Evolutionary conservation across 106 monocot species (phyloP).

Genomic region (Gastrodia elata): DNA sequence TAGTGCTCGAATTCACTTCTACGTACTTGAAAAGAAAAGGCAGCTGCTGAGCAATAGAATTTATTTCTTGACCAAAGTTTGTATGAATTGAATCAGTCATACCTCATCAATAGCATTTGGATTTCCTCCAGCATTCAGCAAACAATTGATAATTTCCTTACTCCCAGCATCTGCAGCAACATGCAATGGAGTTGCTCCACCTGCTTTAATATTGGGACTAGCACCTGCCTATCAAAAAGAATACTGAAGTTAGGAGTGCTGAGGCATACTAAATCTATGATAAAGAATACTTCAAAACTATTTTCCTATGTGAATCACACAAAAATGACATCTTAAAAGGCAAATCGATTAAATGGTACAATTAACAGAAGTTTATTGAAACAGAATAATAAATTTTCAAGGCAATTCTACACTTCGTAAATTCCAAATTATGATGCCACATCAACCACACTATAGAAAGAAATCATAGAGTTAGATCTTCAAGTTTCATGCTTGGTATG

Average conservation of each 20-base stretch:
- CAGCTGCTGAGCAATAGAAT: background rate
- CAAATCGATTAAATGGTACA: background rate
- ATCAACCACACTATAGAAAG: background rate
- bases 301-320: background rate
- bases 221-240: constrained; percentile 65
- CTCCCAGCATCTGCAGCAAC: constrained; percentile 82
- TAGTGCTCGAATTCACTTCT: background rate
- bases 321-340: background rate
- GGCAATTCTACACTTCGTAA: background rate
- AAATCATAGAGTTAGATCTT: background rate
- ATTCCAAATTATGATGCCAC: background rate
- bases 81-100: background rate
- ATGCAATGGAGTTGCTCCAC: constrained; percentile 85
- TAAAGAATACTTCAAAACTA: background rate
- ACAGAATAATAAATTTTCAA: background rate
- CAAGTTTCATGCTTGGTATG: too few species aligned
- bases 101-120: constrained; percentile 78
- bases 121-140: constrained; percentile 77
- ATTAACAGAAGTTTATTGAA: background rate
- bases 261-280: constrained; percentile 1
- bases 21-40: background rate
- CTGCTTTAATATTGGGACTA: constrained; percentile 60
- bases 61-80: background rate
- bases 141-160: constrained; percentile 51
- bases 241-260: background rate